Conservation (phyloP, 495 filamentous ascomycete genomes). For the Polyplosphaeria fusca region DNA sequence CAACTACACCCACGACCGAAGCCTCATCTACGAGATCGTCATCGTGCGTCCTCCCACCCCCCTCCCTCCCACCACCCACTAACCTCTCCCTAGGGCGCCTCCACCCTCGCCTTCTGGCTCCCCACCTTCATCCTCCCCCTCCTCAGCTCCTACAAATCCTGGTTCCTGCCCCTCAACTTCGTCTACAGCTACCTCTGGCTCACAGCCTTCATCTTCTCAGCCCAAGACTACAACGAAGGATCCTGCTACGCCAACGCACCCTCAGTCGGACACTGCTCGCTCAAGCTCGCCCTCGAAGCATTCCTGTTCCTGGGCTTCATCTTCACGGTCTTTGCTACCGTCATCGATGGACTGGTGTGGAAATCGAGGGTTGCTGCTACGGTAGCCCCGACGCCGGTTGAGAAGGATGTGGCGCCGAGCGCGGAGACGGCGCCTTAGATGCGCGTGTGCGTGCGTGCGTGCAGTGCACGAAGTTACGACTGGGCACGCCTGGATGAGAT, state of each 20-base stretch:
- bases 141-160: background rate
- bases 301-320: conserved; percentile 17
- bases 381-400: background rate
- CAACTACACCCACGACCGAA: conserved; percentile 11
- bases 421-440: conserved; percentile 1
- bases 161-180: conserved; percentile 9
- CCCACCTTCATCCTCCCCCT: conserved; percentile 10
- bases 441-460: too few species aligned
- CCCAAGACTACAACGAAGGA: conserved; percentile 10
- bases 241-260: background rate
- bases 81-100: background rate
- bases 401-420: conserved; percentile 2
- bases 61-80: background rate
- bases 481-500: too few species aligned
- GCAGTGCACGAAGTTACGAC: too few species aligned
- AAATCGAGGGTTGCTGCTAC: background rate
- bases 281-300: conserved; percentile 1
- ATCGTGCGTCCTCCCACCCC: conserved; percentile 4
- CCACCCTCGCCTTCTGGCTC: conserved; percentile 16
- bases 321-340: conserved; percentile 1
- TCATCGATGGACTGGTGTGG: conserved; percentile 1
- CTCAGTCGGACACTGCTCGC: background rate
- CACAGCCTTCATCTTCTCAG: conserved; percentile 18
- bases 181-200: conserved; percentile 20
- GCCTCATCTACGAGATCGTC: conserved; percentile 18